Base-by-base conservation (phyloP, 495 filamentous ascomycete genomes). In the Podospora pseudoanserina region DNA sequence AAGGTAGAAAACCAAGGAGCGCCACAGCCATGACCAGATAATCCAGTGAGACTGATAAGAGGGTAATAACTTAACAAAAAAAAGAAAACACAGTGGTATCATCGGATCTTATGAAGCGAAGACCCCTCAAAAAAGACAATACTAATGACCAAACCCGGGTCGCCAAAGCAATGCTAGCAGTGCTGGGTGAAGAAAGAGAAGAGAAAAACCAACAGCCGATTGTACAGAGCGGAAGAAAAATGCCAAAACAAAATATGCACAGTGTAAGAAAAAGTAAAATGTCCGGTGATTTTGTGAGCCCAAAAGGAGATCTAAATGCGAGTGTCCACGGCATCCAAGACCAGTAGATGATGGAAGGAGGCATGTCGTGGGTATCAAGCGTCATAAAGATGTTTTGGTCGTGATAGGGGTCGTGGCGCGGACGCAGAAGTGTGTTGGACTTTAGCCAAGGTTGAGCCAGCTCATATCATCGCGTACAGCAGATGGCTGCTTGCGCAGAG, bases 371-470 rank as follows among this genome's bases (percentile, higher is more conserved):
- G 55, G 55, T 58, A 26, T 58, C 23, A 58, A 58, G 55, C 23
- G 39, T 49, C 39, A 49, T 19, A 26, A 55, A 53, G 53, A 56
- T 16, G 63, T 23, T 16, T 18, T 58, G 49, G 26, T 27, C 15
- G 27, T 5, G 26, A 65, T 26, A 65, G 61, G 16, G 27, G 58
- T 57, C 58, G 55, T 28, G 49, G 32, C 19, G 34, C 53, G 20
- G 16, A 61, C 53, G 64, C 9, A 49, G 54, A n/a, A 9, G 34
- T 32, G 11, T 2, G 13, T 68, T 60, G 68, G 59, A 18, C 72
- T 18, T 18, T 77, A 79, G 30, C 79, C 79, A 30, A 93, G 77
- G 74, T 92, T 92, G 54, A 93, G 78, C 90, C 90, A 93, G 78
- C 89, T 91, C 87, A 93, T 90, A 76, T 93, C 90, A 28, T 77